Evolutionary conservation across 2,329 filamentous ascomycete species (phyloP).

Genomic region (Colletotrichum horii): DNA sequence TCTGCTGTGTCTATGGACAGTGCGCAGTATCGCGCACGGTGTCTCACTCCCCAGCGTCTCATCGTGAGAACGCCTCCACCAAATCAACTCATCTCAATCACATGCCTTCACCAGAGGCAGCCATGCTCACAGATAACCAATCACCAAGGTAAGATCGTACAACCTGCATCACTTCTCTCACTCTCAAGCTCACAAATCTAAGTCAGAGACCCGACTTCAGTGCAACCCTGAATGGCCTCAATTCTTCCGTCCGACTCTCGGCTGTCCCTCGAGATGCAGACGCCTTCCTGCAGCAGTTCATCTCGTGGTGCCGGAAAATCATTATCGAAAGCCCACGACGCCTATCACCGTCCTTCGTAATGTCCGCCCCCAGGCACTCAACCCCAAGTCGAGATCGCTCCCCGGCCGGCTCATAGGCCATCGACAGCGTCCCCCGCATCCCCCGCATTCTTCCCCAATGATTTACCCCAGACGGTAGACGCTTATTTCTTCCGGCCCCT

Average conservation of each 20-base stretch:
- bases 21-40: not conserved
- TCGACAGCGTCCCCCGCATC: constrained; percentile 5
- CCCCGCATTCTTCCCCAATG: constrained; percentile 21
- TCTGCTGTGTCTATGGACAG: fast-evolving
- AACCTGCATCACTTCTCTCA: not conserved
- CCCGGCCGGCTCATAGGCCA: not conserved
- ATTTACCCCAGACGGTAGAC: not conserved
- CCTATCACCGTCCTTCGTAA: not conserved
- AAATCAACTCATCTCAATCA: not conserved
- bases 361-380: not conserved
- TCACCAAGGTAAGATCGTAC: not conserved
- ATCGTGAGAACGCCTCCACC: not conserved
- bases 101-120: not conserved
- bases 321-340: not conserved
- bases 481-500: not conserved
- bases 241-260: not conserved
- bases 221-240: not conserved
- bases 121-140: not conserved
- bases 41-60: not conserved
- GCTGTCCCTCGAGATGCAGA: not conserved
- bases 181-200: not conserved
- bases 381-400: not conserved
- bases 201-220: not conserved
- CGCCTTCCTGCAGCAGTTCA: not conserved
- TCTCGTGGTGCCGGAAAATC: not conserved